Evolutionary conservation across 805 yeast species (phyloP).

Genomic region (Schizosaccharomyces osmophilus): DNA sequence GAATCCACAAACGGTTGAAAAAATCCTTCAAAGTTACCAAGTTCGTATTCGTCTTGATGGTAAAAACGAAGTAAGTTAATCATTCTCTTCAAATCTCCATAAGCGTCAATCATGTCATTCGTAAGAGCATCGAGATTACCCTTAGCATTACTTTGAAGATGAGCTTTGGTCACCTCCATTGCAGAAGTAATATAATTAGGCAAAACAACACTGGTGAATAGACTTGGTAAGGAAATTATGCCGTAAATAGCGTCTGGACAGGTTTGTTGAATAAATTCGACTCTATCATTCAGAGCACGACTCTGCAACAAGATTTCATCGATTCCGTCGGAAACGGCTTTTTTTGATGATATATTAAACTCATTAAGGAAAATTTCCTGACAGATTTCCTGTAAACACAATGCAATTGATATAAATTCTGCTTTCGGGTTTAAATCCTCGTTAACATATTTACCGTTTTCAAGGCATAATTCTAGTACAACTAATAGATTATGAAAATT

Average conservation of each 20-base stretch:
- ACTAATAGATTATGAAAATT: background rate
- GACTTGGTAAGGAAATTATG: background rate
- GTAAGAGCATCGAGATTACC: background rate
- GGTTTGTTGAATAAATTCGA: background rate
- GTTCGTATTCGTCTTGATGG: background rate
- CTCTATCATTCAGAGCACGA: background rate
- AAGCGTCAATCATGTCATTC: background rate
- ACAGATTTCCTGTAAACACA: background rate
- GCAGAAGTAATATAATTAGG: background rate
- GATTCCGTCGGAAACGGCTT: background rate
- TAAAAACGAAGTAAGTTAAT: background rate
- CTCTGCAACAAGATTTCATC: background rate
- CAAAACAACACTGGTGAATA: background rate
- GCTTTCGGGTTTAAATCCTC: background rate
- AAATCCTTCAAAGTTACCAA: background rate
- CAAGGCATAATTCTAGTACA: background rate
- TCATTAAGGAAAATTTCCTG: background rate
- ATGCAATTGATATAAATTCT: background rate
- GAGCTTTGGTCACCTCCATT: background rate
- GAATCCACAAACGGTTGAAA: slow-evolving; percentile 18
- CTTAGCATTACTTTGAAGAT: background rate
- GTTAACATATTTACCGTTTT: background rate
- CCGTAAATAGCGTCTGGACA: background rate
- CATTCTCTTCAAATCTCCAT: background rate
- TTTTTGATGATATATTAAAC: background rate